A percentile compares a stretch with the other conserved stretches of the same genome.
Conservation (phyloP, 164 flowering plant genomes). For the Platanus orientalis region DNA sequence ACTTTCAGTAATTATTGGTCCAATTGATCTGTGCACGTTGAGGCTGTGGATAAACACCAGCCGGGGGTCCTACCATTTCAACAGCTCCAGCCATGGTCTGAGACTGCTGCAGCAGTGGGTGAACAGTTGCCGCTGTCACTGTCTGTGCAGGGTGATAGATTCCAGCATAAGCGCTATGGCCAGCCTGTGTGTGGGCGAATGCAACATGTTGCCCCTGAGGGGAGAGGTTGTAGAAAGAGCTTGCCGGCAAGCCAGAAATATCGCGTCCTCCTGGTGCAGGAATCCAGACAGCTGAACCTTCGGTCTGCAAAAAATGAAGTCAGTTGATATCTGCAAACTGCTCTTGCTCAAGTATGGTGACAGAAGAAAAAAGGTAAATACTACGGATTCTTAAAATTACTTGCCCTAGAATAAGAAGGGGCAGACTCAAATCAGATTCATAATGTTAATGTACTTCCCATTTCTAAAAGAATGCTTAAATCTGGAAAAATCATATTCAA, state of each 20-base stretch:
- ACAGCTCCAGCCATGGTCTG: slow-evolving; percentile 71
- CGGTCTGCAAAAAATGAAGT: slow-evolving; percentile 47
- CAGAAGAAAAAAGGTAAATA: too few species aligned
- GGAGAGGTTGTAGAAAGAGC: slow-evolving; percentile 73
- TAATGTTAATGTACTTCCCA: too few species aligned
- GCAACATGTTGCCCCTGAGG: slow-evolving; percentile 84
- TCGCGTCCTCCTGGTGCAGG: slow-evolving; percentile 71
- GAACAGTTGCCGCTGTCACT: slow-evolving; percentile 52
- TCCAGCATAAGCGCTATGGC: slow-evolving; percentile 64
- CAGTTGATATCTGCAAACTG: neutral
- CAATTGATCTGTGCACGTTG: slow-evolving; percentile 82
- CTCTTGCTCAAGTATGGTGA: too few species aligned
- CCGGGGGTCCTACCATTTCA: slow-evolving; percentile 72
- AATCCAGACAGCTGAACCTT: slow-evolving; percentile 81
- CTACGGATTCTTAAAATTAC: too few species aligned
- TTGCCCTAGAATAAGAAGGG: too few species aligned
- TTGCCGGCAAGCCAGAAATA: slow-evolving; percentile 53
- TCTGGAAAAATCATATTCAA: neutral
- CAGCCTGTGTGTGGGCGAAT: slow-evolving; percentile 62
- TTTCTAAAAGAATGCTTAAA: neutral
- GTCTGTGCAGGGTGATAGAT: slow-evolving; percentile 77
- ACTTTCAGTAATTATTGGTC: slow-evolving; percentile 66
- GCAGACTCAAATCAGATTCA: too few species aligned
- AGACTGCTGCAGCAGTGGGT: slow-evolving; percentile 75
- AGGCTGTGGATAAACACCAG: slow-evolving; percentile 72